Evolutionary conservation across 306 rosid species (phyloP), one percentile per base, ranked within the genome.

Genomic region (Acacia crassicarpa): DNA sequence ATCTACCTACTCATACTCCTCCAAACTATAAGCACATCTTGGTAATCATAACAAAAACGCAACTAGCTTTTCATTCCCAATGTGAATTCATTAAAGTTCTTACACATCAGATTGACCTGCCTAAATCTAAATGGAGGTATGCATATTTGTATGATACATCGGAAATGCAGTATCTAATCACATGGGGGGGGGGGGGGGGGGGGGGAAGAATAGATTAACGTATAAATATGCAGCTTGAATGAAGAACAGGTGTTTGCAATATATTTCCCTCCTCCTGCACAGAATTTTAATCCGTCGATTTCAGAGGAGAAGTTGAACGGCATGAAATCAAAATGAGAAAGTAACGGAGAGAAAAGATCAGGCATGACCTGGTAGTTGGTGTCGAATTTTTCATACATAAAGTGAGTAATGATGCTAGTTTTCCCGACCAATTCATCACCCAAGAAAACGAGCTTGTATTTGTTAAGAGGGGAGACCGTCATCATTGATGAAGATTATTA

Each of bases 351-450:
- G 49, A 5, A 65, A 0, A 20, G 69, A n/a, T 4, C 8, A 68
- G 27, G 33, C 12, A 72, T 7, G 53, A 90, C 97, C 94, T 90
- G 94, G 77, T 92, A 92, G 46, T 94, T 92, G 76, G 94, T 84
- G 38, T 92, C 94, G 84, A 92, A 90, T 83, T 90, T 92, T 85
- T 92, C 97, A 82, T 92, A 92, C 94, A 90, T 89, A 83, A 92
- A 90, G 86, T 93, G 94, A 48, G 97, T 90, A 88, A 89, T 90
- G 86, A 92, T 92, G 86, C 94, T 90, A 83, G 94, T 92, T 84
- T 92, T 92, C 8, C 97, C 97, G 19, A 92, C 93, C 65, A 93
- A 92, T 85, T 92, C 94, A 81, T 92, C 94, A 81, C 94, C 97
- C 72, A 92, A 91, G 86, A 92, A 92, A 40, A 92, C 93, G 22